These are phyloP conservation scores for Xylaria acuta DNA, from an alignment of 495 filamentous ascomycete genomes.

Conservation along the genomic window DNA sequence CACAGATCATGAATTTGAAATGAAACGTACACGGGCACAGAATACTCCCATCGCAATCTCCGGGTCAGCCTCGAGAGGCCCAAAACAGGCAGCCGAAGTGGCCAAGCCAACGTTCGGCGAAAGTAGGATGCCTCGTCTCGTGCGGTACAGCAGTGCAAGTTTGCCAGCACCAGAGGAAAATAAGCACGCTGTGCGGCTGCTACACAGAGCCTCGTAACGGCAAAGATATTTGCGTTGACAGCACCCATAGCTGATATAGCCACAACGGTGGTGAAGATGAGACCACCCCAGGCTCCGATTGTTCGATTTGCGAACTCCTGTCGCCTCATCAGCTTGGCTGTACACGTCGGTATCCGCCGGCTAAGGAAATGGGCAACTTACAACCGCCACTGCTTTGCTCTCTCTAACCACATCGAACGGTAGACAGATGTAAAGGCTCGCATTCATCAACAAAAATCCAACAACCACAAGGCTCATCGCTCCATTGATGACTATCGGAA, in stretches of 20 bases:
- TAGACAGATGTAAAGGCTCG: conserved; percentile 34
- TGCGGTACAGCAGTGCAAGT: conserved; percentile 32
- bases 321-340: conserved; percentile 19
- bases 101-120: conserved; percentile 17
- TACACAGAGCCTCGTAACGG: conserved; percentile 35
- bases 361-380: conserved; percentile 33
- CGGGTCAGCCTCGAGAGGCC: conserved; percentile 29
- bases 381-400: conserved; percentile 36
- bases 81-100: conserved; percentile 21
- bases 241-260: conserved; percentile 35
- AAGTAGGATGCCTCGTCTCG: conserved; percentile 32
- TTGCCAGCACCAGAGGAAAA: conserved; percentile 32
- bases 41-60: conserved; percentile 29
- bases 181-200: conserved; percentile 33
- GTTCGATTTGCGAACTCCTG: conserved; percentile 32
- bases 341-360: conserved; percentile 9
- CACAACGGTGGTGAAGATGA: conserved; percentile 31
- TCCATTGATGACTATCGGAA: conserved; percentile 39
- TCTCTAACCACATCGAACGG: conserved; percentile 34
- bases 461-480: conserved; percentile 41
- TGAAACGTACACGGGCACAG: conserved; percentile 30
- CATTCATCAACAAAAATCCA: conserved; percentile 41
- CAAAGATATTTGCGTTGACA: conserved; percentile 39
- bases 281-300: conserved; percentile 28
- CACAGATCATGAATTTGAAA: background rate